Base-by-base conservation (phyloP, 768 basidiomycete genomes). In the Mycena belliarum region DNA sequence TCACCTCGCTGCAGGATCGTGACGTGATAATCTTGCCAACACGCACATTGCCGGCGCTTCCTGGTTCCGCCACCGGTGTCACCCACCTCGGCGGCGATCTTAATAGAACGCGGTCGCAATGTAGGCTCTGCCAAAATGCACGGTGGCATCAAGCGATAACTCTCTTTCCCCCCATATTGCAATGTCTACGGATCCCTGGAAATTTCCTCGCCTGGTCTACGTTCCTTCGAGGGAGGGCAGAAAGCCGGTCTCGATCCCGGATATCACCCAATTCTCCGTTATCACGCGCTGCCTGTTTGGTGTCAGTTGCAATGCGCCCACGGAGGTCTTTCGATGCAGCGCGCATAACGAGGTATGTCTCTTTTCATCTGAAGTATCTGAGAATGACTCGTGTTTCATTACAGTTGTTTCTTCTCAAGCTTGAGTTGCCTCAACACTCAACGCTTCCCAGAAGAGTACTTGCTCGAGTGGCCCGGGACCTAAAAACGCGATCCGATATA, bases 211-310 rank as follows among this genome's bases (percentile, higher is more conserved):
- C 18, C 51, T 67, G 24, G 40, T 67, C 12, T 42, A 63, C n/a
- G 42, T 55, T 24, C 66, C 66, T 11, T 49, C 55, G 1, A 50
- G 52, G 26, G 42, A 41, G 38, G 66, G 66, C 48, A 52, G 66
- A 29, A 67, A 67, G 41, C 60, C 66, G 0, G 43, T 65, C 46
- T 63, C 62, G 3, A 65, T 67, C 54, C 66, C 66, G 12, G 66
- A 67, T 49, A 65, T 59, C 20, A 67, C 66, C 3, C 66, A 67
- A 42, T 67, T 67, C 52, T 49, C 62, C 28, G 50, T 26, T 20
- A 50, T 67, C 42, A 67, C 64, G 5, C 62, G 54, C 15, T 29
- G 16, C 18, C 49, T 67, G 6, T 67, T 67, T 43, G 66, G 64
- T 10, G 66, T 67, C 20, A 46, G 51, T 4, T 67, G 64, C 49